Conservation (phyloP, 768 basidiomycete genomes). For the Amanita inopinata region DNA sequence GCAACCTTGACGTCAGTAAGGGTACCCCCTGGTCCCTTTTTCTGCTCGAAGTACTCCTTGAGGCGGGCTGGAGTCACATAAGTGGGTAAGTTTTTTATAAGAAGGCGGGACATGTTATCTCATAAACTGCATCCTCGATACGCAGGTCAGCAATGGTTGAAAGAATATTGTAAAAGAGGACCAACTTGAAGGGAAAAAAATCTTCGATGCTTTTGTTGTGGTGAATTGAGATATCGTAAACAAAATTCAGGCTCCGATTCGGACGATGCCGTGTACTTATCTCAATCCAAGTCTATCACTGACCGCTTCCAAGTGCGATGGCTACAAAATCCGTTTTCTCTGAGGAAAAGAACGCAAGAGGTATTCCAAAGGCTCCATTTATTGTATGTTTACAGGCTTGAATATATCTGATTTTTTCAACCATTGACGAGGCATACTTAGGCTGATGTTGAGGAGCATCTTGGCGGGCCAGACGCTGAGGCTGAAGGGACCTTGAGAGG, state of each 20-base stretch:
- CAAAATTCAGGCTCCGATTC: conserved; percentile 14
- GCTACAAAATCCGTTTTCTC: conserved; percentile 21
- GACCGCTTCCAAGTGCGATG: neutral
- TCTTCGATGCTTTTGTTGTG: too few relatives aligned
- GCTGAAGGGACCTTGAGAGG: conserved; percentile 69
- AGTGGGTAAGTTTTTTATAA: conserved; percentile 72
- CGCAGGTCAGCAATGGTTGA: neutral
- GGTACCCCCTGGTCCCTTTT: conserved; percentile 48
- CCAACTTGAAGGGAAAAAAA: conserved; percentile 8
- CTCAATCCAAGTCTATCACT: neutral
- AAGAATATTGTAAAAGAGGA: conserved; percentile 7
- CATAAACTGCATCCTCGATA: neutral
- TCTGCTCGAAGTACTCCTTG: conserved; percentile 57
- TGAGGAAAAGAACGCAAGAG: conserved; percentile 69
- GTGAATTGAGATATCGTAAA: neutral
- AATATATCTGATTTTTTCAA: neutral
- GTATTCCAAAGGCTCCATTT: conserved; percentile 93
- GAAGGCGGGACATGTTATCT: conserved; percentile 63
- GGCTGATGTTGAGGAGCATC: conserved; percentile 82
- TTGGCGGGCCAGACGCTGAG: conserved; percentile 70
- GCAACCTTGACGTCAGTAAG: conserved; percentile 87
- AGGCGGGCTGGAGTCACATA: conserved; percentile 58
- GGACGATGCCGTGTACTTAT: conserved; percentile 15
- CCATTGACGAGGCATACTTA: conserved; percentile 19
- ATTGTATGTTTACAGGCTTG: conserved; percentile 48